phyloP scores from a whole-genome alignment of 805 yeast species.

The Wickerhamiella sorbophila region DNA sequence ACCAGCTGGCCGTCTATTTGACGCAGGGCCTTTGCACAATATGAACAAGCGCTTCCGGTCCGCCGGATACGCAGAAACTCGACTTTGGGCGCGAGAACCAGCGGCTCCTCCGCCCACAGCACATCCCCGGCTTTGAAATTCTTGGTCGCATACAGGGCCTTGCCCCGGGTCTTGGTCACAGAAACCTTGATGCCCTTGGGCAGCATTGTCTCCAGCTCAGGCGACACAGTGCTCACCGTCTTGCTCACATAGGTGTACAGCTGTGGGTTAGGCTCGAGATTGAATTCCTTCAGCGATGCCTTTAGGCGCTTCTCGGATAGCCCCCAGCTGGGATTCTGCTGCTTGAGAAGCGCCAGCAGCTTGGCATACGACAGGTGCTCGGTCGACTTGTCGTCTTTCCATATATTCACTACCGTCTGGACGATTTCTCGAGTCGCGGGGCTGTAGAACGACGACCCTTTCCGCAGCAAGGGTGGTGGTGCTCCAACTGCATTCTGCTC shows the following conservation, averaged over 20 bases:
- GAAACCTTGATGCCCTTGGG: slow-evolving; percentile 32
- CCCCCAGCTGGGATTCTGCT: slow-evolving; percentile 45
- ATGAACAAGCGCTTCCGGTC: slow-evolving; percentile 53
- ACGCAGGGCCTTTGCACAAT: slow-evolving; percentile 47
- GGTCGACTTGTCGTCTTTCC: slow-evolving; percentile 53
- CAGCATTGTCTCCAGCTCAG: slow-evolving; percentile 24
- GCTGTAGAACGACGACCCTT: slow-evolving; percentile 13
- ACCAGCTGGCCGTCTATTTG: slow-evolving; percentile 15
- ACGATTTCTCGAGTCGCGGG: slow-evolving; percentile 49
- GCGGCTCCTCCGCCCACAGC: slow-evolving; percentile 50
- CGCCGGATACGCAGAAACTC: slow-evolving; percentile 47
- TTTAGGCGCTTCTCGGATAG: slow-evolving; percentile 45
- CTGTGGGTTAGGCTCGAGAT: slow-evolving; percentile 32
- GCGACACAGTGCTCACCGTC: slow-evolving; percentile 38
- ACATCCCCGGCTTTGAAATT: slow-evolving; percentile 35
- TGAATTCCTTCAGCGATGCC: slow-evolving; percentile 39
- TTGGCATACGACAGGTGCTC: slow-evolving; percentile 44
- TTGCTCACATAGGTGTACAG: slow-evolving; percentile 38
- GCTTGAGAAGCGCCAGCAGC: slow-evolving; percentile 37
- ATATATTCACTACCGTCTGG: slow-evolving; percentile 43
- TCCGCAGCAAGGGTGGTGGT: not conserved
- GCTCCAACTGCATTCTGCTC: too few species aligned
- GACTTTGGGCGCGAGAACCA: slow-evolving; percentile 51
- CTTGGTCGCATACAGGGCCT: slow-evolving; percentile 42
- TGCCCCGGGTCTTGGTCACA: slow-evolving; percentile 42